Evolutionary conservation across 805 yeast species (phyloP), one percentile per base, ranked within the genome.

Genomic region (Candida ficus): DNA sequence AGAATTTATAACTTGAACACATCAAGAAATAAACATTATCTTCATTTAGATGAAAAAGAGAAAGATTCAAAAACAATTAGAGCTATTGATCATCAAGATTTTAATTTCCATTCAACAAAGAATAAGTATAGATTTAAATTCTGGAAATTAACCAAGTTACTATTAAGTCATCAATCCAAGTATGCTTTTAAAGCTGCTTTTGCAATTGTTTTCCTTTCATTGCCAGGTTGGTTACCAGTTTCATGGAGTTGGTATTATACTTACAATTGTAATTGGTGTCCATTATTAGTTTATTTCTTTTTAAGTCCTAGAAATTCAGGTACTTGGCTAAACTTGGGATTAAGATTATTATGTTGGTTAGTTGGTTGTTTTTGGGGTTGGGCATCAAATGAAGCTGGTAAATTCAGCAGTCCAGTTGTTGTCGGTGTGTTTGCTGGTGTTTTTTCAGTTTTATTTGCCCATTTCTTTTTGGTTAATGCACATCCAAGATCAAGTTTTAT

Each of bases 341-440:
- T 60, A n/a, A 56, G 76, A 45, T 17, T 63, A 0, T 12, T 53
- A 0, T 62, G 62, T 29, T 64, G 69, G 43, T 36, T 71, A 8
- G 21, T 61, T n/a, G 75, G 74, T 3, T 58, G 65, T 10, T 64
- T 71, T 43, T 69, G 73, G 69, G 78, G 71, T 1, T 73, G 75
- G 63, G 65, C 71, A 12, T 68, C 72, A 1, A 58, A 56, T 41
- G 63, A 66, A 22, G 57, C 76, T 2, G 48, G 58, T 17, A 63
- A 63, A 38, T 67, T 61, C 37, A 55, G 65, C 21, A 56, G 54
- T 37, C 63, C 66, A 1, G 63, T 62, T 42, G 71, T 72, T 5
- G 49, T 71, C 32, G 66, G 66, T 10, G 61, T 63, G 3, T 67
- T 71, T 49, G 63, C 68, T 4, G 65, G 58, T 0, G 13, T 71